Evolutionary conservation across 2,329 filamentous ascomycete genomes (phyloP), one percentile per base, ranked within the genome.

Genomic region (Fusarium avenaceum): DNA sequence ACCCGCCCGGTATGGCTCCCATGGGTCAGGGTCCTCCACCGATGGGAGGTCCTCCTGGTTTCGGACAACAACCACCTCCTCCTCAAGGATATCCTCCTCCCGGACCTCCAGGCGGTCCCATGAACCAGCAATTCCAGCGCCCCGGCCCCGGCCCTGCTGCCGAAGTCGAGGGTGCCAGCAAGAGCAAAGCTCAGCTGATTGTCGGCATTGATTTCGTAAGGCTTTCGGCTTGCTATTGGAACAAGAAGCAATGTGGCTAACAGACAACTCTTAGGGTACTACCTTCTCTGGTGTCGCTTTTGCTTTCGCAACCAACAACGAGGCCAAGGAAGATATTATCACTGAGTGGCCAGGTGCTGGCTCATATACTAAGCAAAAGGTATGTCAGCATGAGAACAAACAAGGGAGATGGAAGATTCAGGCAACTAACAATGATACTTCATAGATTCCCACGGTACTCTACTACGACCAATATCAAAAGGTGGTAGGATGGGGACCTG

Each of bases 391-490:
- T 40, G 30, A 13, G 42, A 52, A 38, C 22, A 20, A 44, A 11
- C 7, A 13, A 28, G 14, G 30, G 35, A 45, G n/a, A 26, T 15
- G 6, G 24, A 17, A 20, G 26, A 44, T 11, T 4, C 26, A 30
- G 19, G n/a, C 52, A 45, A 49, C 70, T 71, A 69, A 69, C 56
- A 26, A 32, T 22, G 22, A 14, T 57, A 20, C 14, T 45, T 11
- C 19, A 43, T 76, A 97, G 96, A 98, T 99, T 74, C 96, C 96
- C 17, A 98, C 96, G 15, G 96, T 99, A n/a, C 88, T 99, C 64
- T 99, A 99, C 84, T 99, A 99, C 78, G 96, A 99, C 78, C 95
- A 98, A 81, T 97, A 97, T 80, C 96, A 99, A 77, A 97, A 98
- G 81, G 96, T 99, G 48, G 96, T 98, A n/a, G 96, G 96, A 74